Conservation (phyloP, 495 filamentous ascomycete genomes). For the Aspergillus indologenus region DNA sequence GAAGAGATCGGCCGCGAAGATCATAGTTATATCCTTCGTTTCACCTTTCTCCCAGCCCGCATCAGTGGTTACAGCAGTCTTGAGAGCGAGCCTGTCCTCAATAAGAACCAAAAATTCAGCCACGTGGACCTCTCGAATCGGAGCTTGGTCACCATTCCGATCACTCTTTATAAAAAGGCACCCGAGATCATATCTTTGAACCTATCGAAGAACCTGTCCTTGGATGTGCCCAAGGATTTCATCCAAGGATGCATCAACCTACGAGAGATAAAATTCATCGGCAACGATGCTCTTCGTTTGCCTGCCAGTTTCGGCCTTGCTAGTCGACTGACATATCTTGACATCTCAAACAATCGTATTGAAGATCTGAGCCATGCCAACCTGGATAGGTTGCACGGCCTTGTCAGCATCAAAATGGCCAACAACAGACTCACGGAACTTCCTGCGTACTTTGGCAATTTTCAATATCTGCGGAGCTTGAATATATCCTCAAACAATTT, state of each 20-base stretch:
- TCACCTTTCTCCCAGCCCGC: conserved; percentile 86
- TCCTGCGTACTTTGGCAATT: conserved; percentile 76
- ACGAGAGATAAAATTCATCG: conserved; percentile 90
- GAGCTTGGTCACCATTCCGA: conserved; percentile 92
- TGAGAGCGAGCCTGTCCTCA: conserved; percentile 74
- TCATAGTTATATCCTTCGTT: conserved; percentile 93
- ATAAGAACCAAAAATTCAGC: conserved; percentile 80
- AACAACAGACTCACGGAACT: conserved; percentile 82
- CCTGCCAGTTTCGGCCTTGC: conserved; percentile 83
- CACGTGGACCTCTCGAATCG: conserved; percentile 90
- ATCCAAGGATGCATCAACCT: conserved; percentile 88
- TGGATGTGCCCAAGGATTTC: conserved; percentile 95
- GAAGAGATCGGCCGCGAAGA: conserved; percentile 98
- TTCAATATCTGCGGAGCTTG: conserved; percentile 70
- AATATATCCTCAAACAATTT: conserved; percentile 93
- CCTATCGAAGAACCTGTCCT: conserved; percentile 82
- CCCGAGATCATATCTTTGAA: conserved; percentile 93
- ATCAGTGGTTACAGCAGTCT: conserved; percentile 70
- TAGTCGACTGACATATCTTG: conserved; percentile 76
- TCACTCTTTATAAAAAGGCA: conserved; percentile 86
- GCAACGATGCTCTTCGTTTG: conserved; percentile 85
- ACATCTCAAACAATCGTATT: conserved; percentile 90
- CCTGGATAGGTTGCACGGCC: conserved; percentile 63
- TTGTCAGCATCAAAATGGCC: conserved; percentile 86
- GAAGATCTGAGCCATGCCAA: conserved; percentile 82